Base-by-base conservation (phyloP, 192 early-diverging fungal species). In the Gaertneriomyces semiglobifer region DNA sequence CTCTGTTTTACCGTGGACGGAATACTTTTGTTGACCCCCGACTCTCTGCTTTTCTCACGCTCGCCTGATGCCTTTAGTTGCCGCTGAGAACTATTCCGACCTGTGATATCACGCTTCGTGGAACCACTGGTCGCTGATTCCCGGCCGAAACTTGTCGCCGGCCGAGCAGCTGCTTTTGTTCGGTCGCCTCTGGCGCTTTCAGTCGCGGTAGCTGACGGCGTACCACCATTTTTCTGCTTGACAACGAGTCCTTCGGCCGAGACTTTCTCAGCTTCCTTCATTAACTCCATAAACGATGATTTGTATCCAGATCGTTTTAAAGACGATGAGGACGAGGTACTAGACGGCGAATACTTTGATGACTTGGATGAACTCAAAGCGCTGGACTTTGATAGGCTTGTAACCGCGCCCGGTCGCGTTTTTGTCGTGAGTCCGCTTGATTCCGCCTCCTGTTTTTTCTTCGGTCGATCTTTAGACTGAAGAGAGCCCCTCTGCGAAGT, bases 221-320 rank as follows among this genome's bases (percentile, higher is more conserved):
- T 33, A 33, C 25, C 25, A 33, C 25, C 25, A 33, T 33, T 33
- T 33, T 33, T 33, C 25, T 33, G 25, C 25, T 33, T 33, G 25
- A 33, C 25, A 33, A 33, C 25, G 25, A 33, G 25, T 33, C 25
- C 25, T 33, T 33, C 25, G 25, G 25, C 25, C 2, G 65, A 43
- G 18, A 66, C 48, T 47, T 66, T 58, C 54, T 66, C 65, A 18
- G 65, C 65, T 25, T 66, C 65, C 42, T 66, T 66, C 65, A 66
- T 66, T 5, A 66, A 45, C n/a, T 40, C 41, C 40, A 66, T 16
- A 66, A 66, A 66, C 16, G 56, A 53, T 16, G 25, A 44, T 44
- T 46, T 56, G 42, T 58, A 45, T 41, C 65, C 65, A 18, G 42
- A 53, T 9, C 9, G 19, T 6, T n/a, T 12, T 53, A 58, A 47